Base-by-base conservation (phyloP, 768 basidiomycete species). In the Boletellus sp. region DNA sequence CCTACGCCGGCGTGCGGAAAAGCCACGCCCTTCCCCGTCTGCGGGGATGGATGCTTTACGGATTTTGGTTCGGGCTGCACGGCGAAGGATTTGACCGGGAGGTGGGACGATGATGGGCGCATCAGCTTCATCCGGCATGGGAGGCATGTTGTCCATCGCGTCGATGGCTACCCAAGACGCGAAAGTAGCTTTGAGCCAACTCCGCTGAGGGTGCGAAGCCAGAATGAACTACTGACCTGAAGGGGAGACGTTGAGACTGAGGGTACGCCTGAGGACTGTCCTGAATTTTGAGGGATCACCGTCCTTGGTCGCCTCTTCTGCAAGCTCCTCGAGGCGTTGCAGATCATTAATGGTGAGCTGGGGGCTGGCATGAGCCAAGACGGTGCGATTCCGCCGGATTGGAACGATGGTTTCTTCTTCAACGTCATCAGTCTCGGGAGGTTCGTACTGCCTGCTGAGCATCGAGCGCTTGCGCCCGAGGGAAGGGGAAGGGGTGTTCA, bases 41-140 rank as follows among this genome's bases (percentile, higher is more conserved):
- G 83, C 88, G 13, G 80, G 76, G 6, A 86, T 66, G 6, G 81
- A 79, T 13, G 84, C 75, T 72, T 98, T 99, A 32, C 95, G 86
- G 58, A 98, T 96, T 74, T 93, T 94, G 1, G 96, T 99, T 13
- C 95, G 83, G 4, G 93, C 93, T 10, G 93, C 82, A 33, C 96
- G 87, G 19, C 93, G 87, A 12, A 99, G 77, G 58, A 94, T 92
- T 66, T 85, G 88, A 7, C 90, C 90, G 1, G 91, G 92, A 22
- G 84, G 87, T 39, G 91, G 88, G 17, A 71, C 56, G 53, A 96
- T 90, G 61, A 96, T 89, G 20, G 94, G 94, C n/a, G 80, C 79
- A 67, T 96, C 92, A 5, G 83, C 84, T 58, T 92, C 91, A 53
- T 93, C 92, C 9, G 74, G 80, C 63, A 82, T 74, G 52, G 83